Conservation (phyloP, 78 protist species). For the Dictyostelium citrinum region DNA sequence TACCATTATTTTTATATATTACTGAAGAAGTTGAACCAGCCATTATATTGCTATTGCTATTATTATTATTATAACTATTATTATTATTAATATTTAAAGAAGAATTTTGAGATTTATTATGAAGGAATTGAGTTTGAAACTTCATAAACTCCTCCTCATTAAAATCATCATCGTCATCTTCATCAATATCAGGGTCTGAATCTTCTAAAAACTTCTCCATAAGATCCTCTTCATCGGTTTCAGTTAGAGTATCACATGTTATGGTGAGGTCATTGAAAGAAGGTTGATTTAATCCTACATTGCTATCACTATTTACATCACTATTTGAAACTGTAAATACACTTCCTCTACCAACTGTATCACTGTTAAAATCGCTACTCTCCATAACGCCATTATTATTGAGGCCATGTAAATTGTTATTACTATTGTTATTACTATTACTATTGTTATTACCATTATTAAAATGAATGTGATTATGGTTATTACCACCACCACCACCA, state of each 20-base stretch:
- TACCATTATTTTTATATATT: background rate
- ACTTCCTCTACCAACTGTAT: conserved; percentile 17
- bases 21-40: background rate
- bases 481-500: background rate
- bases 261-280: conserved; percentile 66
- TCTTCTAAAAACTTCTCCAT: conserved; percentile 26
- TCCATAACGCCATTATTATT: background rate
- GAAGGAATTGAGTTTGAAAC: conserved; percentile 30
- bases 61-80: background rate
- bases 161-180: background rate
- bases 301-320: background rate
- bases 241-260: conserved; percentile 63
- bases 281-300: conserved; percentile 27
- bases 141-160: conserved; percentile 36
- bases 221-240: conserved; percentile 55
- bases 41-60: background rate
- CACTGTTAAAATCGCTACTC: conserved; percentile 16
- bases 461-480: background rate
- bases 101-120: background rate
- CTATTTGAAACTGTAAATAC: conserved; percentile 20
- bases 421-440: background rate
- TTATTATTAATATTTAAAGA: background rate
- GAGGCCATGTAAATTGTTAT: background rate
- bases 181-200: conserved; percentile 2
- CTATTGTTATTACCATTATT: background rate